Percentiles rank a stretch among this genome's conserved stretches.
These are phyloP conservation scores for Blastocystis sp. DNA, from an alignment of 352 stramenopile genomes.

Conservation along the genomic window DNA sequence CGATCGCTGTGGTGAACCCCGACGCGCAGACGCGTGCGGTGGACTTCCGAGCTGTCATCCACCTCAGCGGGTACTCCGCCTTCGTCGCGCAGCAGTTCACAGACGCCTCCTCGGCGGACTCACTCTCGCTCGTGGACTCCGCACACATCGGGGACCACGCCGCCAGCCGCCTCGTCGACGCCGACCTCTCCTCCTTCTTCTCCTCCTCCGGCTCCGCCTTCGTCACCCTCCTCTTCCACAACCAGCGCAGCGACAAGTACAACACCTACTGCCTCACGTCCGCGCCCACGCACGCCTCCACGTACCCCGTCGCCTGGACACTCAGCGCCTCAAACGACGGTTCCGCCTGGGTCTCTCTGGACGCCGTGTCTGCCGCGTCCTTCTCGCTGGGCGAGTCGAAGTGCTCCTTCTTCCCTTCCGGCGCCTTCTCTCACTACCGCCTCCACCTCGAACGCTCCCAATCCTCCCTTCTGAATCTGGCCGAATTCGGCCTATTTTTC, in stretches of 20 bases:
- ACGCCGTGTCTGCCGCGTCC: not conserved
- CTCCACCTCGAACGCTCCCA: not conserved
- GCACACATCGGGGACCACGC: constrained; percentile 11
- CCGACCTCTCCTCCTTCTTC: constrained; percentile 4
- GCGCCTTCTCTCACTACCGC: constrained; percentile 5
- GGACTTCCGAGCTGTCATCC: constrained; percentile 23
- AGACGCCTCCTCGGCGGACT: not conserved
- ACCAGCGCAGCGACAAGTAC: constrained; percentile 12
- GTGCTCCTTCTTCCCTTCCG: not conserved
- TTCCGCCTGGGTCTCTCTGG: not conserved
- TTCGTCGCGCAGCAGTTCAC: not conserved
- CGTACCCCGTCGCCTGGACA: not conserved
- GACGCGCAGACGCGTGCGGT: not conserved
- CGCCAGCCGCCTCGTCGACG: not conserved
- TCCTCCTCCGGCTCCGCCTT: not conserved
- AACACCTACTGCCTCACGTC: constrained; percentile 41
- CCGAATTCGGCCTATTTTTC: not conserved
- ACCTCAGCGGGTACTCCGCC: not conserved
- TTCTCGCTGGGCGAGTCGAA: not conserved
- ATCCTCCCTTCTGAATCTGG: not conserved
- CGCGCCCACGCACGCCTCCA: not conserved
- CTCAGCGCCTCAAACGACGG: not conserved
- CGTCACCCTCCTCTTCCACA: not conserved
- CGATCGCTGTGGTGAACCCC: constrained; percentile 29
- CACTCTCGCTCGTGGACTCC: not conserved